A percentile compares a stretch with the other conserved stretches of the same genome.
phyloP scores from a whole-genome alignment of 2,329 filamentous ascomycete species.

The Stromatinia cepivora region DNA sequence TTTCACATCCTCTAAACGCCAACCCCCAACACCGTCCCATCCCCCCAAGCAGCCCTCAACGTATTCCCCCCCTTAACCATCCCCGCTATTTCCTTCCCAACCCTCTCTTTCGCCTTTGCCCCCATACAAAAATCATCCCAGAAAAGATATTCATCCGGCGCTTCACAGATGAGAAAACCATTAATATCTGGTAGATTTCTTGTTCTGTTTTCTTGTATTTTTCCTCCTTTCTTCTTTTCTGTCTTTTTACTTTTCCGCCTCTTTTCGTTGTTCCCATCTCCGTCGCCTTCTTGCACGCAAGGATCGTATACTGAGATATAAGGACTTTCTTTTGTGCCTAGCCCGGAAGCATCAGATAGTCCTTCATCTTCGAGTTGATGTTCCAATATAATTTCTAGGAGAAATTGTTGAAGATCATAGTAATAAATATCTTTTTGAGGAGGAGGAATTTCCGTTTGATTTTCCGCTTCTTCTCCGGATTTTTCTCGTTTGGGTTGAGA shows the following conservation, averaged over 20 bases:
- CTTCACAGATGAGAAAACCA: conserved; percentile 42
- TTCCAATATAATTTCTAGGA: conserved; percentile 51
- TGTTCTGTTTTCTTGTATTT: background rate
- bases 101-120: conserved; percentile 41
- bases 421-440: conserved; percentile 34
- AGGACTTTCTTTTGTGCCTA: conserved; percentile 42
- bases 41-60: conserved; percentile 12
- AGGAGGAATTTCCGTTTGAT: conserved; percentile 28
- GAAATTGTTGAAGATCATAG: conserved; percentile 39
- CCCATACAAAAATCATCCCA: conserved; percentile 52
- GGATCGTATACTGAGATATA: conserved; percentile 32
- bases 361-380: conserved; percentile 48
- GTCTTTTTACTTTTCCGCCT: background rate
- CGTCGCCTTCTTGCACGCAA: conserved; percentile 32
- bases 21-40: background rate
- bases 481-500: background rate
- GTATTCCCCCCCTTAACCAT: conserved; percentile 24
- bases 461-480: background rate
- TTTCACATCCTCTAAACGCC: background rate
- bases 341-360: conserved; percentile 47
- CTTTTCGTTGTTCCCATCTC: conserved; percentile 27
- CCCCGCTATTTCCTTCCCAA: conserved; percentile 40
- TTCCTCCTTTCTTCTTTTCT: background rate
- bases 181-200: conserved; percentile 25
- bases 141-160: conserved; percentile 50